These are phyloP conservation scores for Pseudogymnoascus verrucosus DNA, from an alignment of 2,329 filamentous ascomycete species.

Conservation along the genomic window DNA sequence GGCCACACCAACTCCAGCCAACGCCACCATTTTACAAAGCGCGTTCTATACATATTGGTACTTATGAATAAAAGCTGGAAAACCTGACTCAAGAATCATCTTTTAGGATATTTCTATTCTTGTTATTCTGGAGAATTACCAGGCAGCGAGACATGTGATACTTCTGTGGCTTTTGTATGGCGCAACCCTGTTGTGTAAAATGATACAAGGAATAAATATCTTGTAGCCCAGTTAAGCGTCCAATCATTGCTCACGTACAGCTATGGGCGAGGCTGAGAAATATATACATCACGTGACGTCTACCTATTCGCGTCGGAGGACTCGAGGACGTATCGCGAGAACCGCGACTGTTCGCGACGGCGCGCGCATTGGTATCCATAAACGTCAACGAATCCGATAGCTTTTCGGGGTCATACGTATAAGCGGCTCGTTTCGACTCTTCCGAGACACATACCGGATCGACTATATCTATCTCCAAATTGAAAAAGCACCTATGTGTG, in stretches of 20 bases:
- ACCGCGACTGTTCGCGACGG: constrained; percentile 6
- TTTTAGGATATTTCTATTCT: neutral
- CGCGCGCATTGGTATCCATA: neutral
- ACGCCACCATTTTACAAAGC: neutral
- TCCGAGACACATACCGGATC: neutral
- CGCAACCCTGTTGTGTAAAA: neutral
- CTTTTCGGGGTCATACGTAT: neutral
- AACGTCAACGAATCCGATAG: constrained; percentile 3
- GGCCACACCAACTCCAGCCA: neutral
- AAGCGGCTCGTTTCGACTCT: neutral
- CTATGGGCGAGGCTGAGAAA: constrained; percentile 1
- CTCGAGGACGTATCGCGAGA: neutral
- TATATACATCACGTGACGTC: neutral
- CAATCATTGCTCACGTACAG: constrained; percentile 2
- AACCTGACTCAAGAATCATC: neutral
- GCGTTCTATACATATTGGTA: neutral
- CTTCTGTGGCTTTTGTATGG: neutral
- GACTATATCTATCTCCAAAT: neutral
- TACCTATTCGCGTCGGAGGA: neutral
- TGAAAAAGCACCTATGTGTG: neutral
- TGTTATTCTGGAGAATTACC: neutral
- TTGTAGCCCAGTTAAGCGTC: neutral
- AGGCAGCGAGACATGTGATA: neutral
- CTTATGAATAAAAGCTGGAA: neutral
- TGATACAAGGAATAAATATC: neutral